These are phyloP conservation scores for Hypoxylon trugodes DNA, from an alignment of 495 filamentous ascomycete genomes.

Conservation along the genomic window DNA sequence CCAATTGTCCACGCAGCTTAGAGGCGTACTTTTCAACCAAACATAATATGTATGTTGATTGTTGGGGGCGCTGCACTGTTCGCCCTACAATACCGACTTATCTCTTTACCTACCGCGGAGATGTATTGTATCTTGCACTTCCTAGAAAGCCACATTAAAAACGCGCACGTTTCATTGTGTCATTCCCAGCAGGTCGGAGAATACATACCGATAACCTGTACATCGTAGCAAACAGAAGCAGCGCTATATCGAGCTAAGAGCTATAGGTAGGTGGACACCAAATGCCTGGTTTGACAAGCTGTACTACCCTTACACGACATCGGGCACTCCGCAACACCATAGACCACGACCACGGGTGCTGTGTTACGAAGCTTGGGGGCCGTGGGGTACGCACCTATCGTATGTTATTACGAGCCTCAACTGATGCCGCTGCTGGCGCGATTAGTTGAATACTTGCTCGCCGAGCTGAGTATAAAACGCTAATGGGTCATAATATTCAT, in stretches of 20 bases:
- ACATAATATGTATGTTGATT: no score
- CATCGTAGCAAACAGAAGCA: neutral
- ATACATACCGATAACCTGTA: neutral
- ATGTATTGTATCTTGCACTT: neutral
- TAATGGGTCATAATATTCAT: slow-evolving; percentile 7
- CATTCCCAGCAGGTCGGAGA: neutral
- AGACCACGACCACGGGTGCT: neutral
- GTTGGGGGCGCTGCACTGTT: no score
- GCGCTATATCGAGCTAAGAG: neutral
- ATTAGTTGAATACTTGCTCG: slow-evolving; percentile 12
- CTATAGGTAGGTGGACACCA: slow-evolving; percentile 8
- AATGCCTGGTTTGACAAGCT: slow-evolving; percentile 2
- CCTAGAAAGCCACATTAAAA: neutral
- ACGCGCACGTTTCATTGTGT: neutral
- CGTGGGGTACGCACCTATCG: slow-evolving; percentile 11
- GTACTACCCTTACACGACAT: slow-evolving; percentile 27
- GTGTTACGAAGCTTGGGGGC: slow-evolving; percentile 26
- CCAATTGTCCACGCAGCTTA: slow-evolving; percentile 7
- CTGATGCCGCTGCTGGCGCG: slow-evolving; percentile 9
- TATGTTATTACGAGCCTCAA: slow-evolving; percentile 29
- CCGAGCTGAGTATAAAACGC: neutral
- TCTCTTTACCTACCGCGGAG: neutral
- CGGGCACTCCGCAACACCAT: slow-evolving; percentile 31
- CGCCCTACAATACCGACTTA: neutral
- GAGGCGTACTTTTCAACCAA: no score